A percentile compares a stretch with the other conserved stretches of the same genome.
Conservation (phyloP, 169 alveolate genomes). For the Babesia ovata region DNA sequence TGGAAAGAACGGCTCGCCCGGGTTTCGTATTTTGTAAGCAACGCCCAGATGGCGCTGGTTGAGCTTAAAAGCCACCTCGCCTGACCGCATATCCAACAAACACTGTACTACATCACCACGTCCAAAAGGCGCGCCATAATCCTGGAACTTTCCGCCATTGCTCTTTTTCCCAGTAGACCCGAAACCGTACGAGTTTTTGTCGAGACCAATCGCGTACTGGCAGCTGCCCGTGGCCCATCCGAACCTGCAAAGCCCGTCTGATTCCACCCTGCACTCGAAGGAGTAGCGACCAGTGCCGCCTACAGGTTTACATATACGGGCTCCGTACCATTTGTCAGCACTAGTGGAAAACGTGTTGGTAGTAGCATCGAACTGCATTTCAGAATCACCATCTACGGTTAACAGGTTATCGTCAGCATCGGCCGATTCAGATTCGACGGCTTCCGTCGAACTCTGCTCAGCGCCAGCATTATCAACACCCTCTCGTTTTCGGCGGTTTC, state of each 20-base stretch:
- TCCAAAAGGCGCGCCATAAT: constrained; percentile 16
- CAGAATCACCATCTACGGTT: not conserved
- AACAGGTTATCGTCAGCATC: not conserved
- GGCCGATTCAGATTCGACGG: not conserved
- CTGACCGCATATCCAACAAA: not conserved
- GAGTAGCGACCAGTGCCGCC: constrained; percentile 10
- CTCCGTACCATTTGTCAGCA: constrained; percentile 17
- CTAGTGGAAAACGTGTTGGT: not conserved
- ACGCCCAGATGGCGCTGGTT: constrained; percentile 19
- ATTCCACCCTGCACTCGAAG: constrained; percentile 6
- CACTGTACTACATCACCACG: constrained; percentile 12
- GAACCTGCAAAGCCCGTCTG: constrained; percentile 7
- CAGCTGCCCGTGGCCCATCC: constrained; percentile 11
- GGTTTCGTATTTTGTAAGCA: not conserved
- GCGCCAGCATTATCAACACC: not conserved
- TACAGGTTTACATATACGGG: not conserved
- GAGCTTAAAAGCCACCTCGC: constrained; percentile 5
- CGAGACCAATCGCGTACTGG: constrained; percentile 9
- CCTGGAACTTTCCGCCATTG: constrained; percentile 18
- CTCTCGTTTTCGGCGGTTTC: not conserved
- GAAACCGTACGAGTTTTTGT: constrained; percentile 9
- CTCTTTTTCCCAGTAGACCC: constrained; percentile 34
- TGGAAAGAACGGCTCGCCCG: not conserved
- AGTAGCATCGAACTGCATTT: not conserved
- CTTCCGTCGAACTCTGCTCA: not conserved